Evolutionary conservation across 2,329 filamentous ascomycete species (phyloP), one percentile per base, ranked within the genome.

Genomic region (Cladosporium sp.): DNA sequence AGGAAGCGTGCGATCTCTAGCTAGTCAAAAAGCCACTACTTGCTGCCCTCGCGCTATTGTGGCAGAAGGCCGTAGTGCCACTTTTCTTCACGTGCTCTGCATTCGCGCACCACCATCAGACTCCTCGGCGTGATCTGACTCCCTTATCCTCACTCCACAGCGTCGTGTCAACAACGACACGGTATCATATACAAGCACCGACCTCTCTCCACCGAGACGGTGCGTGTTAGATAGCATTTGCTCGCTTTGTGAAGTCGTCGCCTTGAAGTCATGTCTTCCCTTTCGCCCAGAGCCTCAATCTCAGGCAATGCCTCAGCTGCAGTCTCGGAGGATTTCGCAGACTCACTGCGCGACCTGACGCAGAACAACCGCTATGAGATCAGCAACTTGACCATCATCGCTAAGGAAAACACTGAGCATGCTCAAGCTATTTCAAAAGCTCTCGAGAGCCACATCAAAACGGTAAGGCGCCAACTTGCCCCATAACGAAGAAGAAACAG

Each of bases 371-470:
- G 93, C 76, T 92, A 92, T 80, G 94, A 98, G 81, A 99, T 99
- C 79, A 94, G 91, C 84, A 98, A 96, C 81, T 82, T 99, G 81
- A 99, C 95, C 69, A 89, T 97, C 78, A 98, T 99, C 80, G 95
- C 95, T 67, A 92, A 96, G 79, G 95, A 99, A 80, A 97, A 96
- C 75, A 97, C 93, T 71, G 93, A 96, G 80, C 91, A 97, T 83
- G 95, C 95, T 41, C 88, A 96, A 78, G 92, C 91, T 71, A 98
- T 99, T 74, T 93, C 95, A 21, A 88, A 92, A 74, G 92, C 92
- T 59, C 82, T 99, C 73, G 92, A 96, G 78, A 91, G 93, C 70
- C 95, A 99, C 76, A 97, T 99, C 79, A 90, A 92, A 80, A 91
- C 91, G 86, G 95, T 97, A 92, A 86, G 92, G 65, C 55, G 26